Conservation (phyloP, 148 eudicot genomes). For the Polygonum maritimum region DNA sequence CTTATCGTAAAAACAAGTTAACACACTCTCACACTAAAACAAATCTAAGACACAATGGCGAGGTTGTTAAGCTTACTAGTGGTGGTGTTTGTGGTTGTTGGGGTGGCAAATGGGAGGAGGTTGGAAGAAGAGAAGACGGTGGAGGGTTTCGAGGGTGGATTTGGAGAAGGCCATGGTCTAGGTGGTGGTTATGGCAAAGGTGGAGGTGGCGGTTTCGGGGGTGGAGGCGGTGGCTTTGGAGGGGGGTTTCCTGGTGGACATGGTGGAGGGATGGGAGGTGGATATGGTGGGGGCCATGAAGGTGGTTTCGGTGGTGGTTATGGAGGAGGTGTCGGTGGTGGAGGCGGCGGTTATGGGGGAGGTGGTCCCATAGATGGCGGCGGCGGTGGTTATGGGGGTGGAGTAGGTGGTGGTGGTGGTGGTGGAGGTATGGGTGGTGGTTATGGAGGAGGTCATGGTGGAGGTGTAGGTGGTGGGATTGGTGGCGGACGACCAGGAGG, state of each 20-base stretch:
- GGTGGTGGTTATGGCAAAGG: conserved; percentile 8
- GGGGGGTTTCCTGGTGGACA: neutral
- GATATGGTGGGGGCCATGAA: neutral
- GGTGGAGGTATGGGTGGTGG: neutral
- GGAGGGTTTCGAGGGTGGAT: neutral
- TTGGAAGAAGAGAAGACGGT: neutral
- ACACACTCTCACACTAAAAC: neutral
- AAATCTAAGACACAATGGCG: neutral
- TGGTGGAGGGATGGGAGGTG: neutral
- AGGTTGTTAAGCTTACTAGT: neutral
- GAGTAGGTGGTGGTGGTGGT: neutral
- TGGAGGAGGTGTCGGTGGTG: neutral
- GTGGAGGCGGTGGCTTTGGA: neutral
- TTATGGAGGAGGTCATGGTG: neutral
- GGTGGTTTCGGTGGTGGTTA: neutral
- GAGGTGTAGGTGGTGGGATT: neutral
- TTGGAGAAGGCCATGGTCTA: neutral
- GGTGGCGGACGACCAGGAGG: no score
- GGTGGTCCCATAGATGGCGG: neutral
- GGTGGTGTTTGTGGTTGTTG: neutral
- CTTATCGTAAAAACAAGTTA: neutral
- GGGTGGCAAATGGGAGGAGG: conserved; percentile 10
- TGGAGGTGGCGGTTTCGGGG: neutral
- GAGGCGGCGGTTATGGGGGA: neutral
- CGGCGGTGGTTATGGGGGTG: no score